phyloP scores from a whole-genome alignment of 2,329 filamentous ascomycete genomes.

The Ophiostoma pallidulum region DNA sequence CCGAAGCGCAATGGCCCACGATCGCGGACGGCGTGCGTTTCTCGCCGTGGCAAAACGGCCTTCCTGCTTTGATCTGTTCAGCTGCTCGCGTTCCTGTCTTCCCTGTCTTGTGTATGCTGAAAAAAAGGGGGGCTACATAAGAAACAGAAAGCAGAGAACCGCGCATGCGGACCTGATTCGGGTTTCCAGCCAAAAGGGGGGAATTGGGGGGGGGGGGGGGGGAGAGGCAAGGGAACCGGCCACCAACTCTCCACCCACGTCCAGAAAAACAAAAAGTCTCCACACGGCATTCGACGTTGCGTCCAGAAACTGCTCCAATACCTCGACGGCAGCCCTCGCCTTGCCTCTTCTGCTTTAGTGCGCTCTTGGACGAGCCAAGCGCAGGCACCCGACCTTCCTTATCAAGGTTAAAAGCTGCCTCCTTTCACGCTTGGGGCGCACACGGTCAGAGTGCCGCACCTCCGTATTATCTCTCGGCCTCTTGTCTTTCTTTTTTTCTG shows the following conservation, averaged over 20 bases:
- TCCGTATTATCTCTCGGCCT: too few relatives aligned
- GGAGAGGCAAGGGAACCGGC: too few relatives aligned
- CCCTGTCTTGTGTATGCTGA: not conserved
- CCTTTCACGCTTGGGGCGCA: not conserved
- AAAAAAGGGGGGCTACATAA: not conserved
- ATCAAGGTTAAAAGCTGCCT: conserved; percentile 9
- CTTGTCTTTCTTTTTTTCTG: not conserved
- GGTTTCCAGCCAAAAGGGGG: too few relatives aligned
- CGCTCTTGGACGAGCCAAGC: not conserved
- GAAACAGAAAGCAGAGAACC: not conserved
- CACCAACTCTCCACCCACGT: conserved; percentile 6
- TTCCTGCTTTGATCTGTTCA: too few relatives aligned
- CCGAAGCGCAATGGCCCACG: too few relatives aligned
- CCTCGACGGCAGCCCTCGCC: conserved; percentile 5
- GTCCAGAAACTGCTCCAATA: conserved; percentile 3
- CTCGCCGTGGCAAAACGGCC: too few relatives aligned
- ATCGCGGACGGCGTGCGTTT: too few relatives aligned
- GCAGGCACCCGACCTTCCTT: conserved; percentile 6
- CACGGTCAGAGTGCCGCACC: not conserved
- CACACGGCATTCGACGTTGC: not conserved
- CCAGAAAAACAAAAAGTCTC: not conserved
- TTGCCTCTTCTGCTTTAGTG: conserved; percentile 2
- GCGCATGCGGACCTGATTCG: too few relatives aligned
- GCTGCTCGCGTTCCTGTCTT: too few relatives aligned
- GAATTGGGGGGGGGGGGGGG: too few relatives aligned